Percentiles rank a stretch among this genome's conserved stretches.
phyloP scores from a whole-genome alignment of 2,329 filamentous ascomycete species.

The Arthrinium phaeospermum region DNA sequence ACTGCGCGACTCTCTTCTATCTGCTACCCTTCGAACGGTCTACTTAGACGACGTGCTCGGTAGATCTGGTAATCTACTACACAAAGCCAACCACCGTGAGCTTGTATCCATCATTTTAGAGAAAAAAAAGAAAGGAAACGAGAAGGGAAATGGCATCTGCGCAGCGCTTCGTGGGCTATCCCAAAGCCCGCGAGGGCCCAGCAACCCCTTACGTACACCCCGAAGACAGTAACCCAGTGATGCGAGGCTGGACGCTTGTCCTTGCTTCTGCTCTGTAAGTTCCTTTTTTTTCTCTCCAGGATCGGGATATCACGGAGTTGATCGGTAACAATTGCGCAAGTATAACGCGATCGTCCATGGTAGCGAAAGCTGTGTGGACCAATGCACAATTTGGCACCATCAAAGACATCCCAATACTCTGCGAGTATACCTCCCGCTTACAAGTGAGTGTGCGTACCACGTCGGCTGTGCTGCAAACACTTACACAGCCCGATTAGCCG shows the following conservation, averaged over 20 bases:
- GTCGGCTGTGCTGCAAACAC: neutral
- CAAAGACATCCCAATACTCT: slow-evolving; percentile 53
- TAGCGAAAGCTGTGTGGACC: slow-evolving; percentile 72
- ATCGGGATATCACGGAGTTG: slow-evolving; percentile 10
- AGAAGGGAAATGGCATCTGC: slow-evolving; percentile 26
- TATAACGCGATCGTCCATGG: slow-evolving; percentile 61
- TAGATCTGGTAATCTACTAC: neutral
- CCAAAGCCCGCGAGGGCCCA: slow-evolving; percentile 36
- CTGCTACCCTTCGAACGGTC: neutral
- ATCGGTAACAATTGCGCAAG: slow-evolving; percentile 43
- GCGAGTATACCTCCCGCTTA: slow-evolving; percentile 50
- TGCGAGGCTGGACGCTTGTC: slow-evolving; percentile 69
- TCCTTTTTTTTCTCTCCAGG: neutral
- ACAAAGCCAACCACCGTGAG: neutral
- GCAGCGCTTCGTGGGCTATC: slow-evolving; percentile 38
- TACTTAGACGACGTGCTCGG: neutral
- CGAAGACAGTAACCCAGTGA: slow-evolving; percentile 69
- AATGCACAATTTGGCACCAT: slow-evolving; percentile 65
- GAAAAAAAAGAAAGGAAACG: neutral
- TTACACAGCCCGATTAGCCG: slow-evolving; percentile 48
- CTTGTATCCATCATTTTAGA: neutral
- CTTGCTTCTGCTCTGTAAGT: slow-evolving; percentile 66
- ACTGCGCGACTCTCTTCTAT: neutral
- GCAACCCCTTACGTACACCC: slow-evolving; percentile 49
- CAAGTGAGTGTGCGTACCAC: slow-evolving; percentile 46